These are phyloP conservation scores for Penicillium sp. DNA, from an alignment of 2,329 filamentous ascomycete species.

Conservation along the genomic window DNA sequence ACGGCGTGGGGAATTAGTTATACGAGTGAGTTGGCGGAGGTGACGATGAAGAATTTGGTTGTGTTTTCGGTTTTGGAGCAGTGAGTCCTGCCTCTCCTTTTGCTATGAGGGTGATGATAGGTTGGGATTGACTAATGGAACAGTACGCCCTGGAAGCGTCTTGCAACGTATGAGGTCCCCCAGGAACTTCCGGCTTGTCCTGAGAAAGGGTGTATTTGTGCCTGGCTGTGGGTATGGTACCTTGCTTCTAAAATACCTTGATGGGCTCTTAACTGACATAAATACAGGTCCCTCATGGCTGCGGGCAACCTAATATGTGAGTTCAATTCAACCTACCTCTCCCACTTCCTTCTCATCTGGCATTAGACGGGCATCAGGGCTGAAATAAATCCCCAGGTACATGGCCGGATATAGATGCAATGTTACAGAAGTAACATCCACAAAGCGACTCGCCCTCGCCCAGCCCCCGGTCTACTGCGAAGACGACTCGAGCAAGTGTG, in stretches of 20 bases:
- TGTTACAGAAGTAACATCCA: constrained; percentile 51
- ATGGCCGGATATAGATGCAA: constrained; percentile 58
- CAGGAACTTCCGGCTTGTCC: constrained; percentile 42
- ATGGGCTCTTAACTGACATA: background rate
- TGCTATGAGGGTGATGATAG: background rate
- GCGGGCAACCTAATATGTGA: constrained; percentile 46
- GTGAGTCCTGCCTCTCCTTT: constrained; percentile 34
- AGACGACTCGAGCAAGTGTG: constrained; percentile 48
- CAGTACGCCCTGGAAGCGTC: constrained; percentile 46
- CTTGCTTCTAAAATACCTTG: no score
- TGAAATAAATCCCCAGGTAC: constrained; percentile 31
- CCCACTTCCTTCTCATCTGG: background rate
- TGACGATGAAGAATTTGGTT: constrained; percentile 58
- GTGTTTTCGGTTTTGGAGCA: constrained; percentile 55
- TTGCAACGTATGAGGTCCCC: constrained; percentile 44
- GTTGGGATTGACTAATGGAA: constrained; percentile 3
- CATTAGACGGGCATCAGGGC: background rate
- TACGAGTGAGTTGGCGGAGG: constrained; percentile 51
- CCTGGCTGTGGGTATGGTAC: constrained; percentile 46
- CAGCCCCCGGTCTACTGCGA: constrained; percentile 51
- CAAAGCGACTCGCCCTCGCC: constrained; percentile 47
- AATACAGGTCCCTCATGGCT: constrained; percentile 38
- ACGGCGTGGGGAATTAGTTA: constrained; percentile 60
- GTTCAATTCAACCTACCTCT: background rate
- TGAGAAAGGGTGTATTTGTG: constrained; percentile 45